Conservation (phyloP, 1,284 basidiomycete species). For the Quambalaria eucalypti region DNA sequence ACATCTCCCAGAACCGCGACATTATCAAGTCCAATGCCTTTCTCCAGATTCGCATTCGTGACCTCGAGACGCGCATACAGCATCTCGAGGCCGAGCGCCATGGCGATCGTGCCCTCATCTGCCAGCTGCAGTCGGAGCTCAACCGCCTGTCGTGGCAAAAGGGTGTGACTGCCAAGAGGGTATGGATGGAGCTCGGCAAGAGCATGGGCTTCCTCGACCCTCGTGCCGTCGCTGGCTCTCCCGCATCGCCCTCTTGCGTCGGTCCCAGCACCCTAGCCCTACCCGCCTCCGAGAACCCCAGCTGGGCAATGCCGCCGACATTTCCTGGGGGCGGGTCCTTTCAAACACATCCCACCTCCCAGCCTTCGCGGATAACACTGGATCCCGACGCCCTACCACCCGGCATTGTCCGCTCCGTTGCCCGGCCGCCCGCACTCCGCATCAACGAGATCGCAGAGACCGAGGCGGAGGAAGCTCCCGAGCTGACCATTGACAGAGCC, state of each 20-base stretch:
- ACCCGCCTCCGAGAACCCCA: too few species aligned
- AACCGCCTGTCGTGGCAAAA: background rate
- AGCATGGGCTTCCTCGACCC: background rate
- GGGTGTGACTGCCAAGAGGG: background rate
- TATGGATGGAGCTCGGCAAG: background rate
- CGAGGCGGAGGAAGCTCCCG: too few species aligned
- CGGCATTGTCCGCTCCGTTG: constrained; percentile 12
- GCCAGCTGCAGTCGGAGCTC: constrained; percentile 8
- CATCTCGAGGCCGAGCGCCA: constrained; percentile 29
- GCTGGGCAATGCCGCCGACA: too few species aligned
- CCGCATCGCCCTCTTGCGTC: too few species aligned
- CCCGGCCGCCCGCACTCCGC: too few species aligned
- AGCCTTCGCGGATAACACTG: constrained; percentile 8
- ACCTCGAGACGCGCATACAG: constrained; percentile 35
- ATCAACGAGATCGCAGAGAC: too few species aligned
- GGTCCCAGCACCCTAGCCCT: too few species aligned
- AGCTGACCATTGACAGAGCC: too few species aligned
- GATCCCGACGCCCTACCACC: constrained; percentile 10
- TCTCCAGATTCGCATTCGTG: constrained; percentile 31
- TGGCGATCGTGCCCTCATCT: constrained; percentile 13
- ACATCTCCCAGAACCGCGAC: constrained; percentile 42
- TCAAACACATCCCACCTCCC: background rate
- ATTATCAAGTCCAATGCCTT: constrained; percentile 41
- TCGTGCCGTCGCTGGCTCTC: too few species aligned
- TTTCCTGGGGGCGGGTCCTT: background rate